Evolutionary conservation across 306 rosid species (phyloP), one percentile per base, ranked within the genome.

Genomic region (Fragaria iinumae): DNA sequence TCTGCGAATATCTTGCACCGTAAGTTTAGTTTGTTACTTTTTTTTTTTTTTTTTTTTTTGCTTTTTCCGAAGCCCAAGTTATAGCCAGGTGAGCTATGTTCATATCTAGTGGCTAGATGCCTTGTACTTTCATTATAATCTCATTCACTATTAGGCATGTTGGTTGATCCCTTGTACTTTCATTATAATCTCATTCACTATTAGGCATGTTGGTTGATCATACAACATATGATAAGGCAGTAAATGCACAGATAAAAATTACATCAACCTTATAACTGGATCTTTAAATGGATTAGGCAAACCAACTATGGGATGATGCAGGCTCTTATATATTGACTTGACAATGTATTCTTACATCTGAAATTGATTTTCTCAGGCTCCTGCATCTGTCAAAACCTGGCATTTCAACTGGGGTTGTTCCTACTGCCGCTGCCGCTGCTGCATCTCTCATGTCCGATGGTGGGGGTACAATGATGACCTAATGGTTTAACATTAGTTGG

Each of bases 1-100:
- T 95, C 69, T 92, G 97, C 16, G 99, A 95, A 89, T 86, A 92
- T 88, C 97, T 95, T 87, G 97, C 98, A 57, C 97, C 98, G 97
- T 95, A 86, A 89, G 98, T 17, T 62, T 78, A 69, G 52, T 12
- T 72, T 32, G 23, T 36, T 27, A 38, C 6, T 65, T 44, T 67
- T 12, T 67, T 49, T 70, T 74, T 43, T 71, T 43, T 20, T 1
- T n/a, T 3, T 57, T 9, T 23, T 29, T 32, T 13, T 32, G 1
- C 2, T 23, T 3, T 59, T 1, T 0, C 36, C 60, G 21, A 8
- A 2, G 59, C 59, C 11, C 2, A 55, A 55, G 4, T 55, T 55
- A 55, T 55, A n/a, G 62, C 27, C 62, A 55, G 62, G 62, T 7
- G 25, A n/a, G 62, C 62, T 34, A 29, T 69, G 23, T 18, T 55